These are phyloP conservation scores for Coemansia sp. DNA, from an alignment of 192 early-diverging fungal species.

Conservation along the genomic window DNA sequence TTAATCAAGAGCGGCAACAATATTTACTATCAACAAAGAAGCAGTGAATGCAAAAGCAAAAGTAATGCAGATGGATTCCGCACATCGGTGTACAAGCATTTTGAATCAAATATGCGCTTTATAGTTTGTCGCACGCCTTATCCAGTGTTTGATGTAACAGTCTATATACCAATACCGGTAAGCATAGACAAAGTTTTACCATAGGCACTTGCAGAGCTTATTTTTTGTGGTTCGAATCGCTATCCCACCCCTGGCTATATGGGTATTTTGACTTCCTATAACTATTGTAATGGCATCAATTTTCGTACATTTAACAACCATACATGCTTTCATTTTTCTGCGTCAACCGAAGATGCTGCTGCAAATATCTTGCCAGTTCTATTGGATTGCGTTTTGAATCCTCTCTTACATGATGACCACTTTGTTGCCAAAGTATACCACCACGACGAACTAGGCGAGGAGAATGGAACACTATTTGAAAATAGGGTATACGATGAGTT, in stretches of 20 bases:
- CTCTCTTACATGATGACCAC: conserved; percentile 69
- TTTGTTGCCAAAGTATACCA: conserved; percentile 83
- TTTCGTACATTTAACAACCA: conserved; percentile 59
- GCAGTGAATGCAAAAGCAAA: neutral
- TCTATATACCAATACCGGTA: conserved; percentile 74
- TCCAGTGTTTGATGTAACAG: conserved; percentile 64
- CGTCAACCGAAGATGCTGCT: conserved; percentile 67
- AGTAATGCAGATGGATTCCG: conserved; percentile 15
- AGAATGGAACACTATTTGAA: conserved; percentile 77
- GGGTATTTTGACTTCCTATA: conserved; percentile 69
- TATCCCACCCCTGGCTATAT: conserved; percentile 71
- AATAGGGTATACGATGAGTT: conserved; percentile 76
- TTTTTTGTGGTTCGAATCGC: conserved; percentile 77
- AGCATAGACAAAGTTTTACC: conserved; percentile 69
- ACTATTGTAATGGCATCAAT: conserved; percentile 73
- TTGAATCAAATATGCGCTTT: conserved; percentile 56
- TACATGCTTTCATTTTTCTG: conserved; percentile 71
- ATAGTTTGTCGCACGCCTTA: conserved; percentile 65
- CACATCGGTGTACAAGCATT: conserved; percentile 55
- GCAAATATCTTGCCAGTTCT: conserved; percentile 73
- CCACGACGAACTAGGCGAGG: conserved; percentile 64
- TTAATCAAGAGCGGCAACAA: conserved; percentile 38
- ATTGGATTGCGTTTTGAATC: conserved; percentile 77
- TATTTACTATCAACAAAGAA: conserved; percentile 26
- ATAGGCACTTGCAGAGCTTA: conserved; percentile 79